Evolutionary conservation across 257 asterid species (phyloP).

Genomic region (Sherardia arvensis): DNA sequence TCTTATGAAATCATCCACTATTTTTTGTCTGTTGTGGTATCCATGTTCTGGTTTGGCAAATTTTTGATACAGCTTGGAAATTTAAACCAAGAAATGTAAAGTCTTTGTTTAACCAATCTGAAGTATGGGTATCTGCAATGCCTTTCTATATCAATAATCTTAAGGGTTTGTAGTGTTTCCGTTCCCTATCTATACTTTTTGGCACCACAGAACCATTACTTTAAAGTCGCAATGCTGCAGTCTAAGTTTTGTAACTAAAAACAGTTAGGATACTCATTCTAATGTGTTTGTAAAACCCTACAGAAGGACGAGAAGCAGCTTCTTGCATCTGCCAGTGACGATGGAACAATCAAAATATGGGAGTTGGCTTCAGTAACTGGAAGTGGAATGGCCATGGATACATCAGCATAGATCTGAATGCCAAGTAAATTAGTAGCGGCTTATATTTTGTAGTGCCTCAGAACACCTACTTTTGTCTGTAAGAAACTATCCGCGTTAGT

Average conservation of each 20-base stretch:
- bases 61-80: background rate
- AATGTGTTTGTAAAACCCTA: slow-evolving; percentile 4
- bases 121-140: background rate
- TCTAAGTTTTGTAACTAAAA: too few relatives aligned
- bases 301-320: slow-evolving; percentile 48
- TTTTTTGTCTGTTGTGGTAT: background rate
- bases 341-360: slow-evolving; percentile 89
- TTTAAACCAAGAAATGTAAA: background rate
- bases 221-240: background rate
- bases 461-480: background rate
- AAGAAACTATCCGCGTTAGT: background rate
- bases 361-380: slow-evolving; percentile 31
- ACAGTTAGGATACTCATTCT: too few relatives aligned
- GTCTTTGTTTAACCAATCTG: background rate
- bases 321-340: slow-evolving; percentile 90
- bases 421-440: background rate
- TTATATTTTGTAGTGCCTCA: background rate
- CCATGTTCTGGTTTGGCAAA: background rate
- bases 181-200: too few relatives aligned
- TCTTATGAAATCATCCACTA: background rate
- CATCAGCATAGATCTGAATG: slow-evolving; percentile 4
- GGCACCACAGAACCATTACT: background rate
- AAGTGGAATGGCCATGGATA: slow-evolving; percentile 15
- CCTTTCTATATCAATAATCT: background rate
- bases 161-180: background rate